Percentiles rank a stretch among this genome's conserved stretches.
Conservation (phyloP, 129 eudicot genomes). For the Deinandra increscens region DNA sequence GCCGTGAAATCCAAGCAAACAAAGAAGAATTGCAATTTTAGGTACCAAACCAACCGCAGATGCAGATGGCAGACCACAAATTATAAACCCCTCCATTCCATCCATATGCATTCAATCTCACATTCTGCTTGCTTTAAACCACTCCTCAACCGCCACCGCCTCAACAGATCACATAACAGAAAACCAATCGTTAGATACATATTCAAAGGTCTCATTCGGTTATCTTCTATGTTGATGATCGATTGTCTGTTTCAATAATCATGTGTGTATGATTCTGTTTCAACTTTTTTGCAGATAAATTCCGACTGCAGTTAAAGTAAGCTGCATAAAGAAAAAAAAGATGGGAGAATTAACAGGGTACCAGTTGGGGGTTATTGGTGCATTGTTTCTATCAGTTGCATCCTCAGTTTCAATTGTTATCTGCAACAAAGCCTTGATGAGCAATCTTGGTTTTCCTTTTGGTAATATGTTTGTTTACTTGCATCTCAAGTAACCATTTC, state of each 20-base stretch:
- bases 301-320: too few species aligned
- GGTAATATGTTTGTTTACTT: conserved; percentile 50
- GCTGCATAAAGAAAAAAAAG: conserved; percentile 15
- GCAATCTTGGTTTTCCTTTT: conserved; percentile 91
- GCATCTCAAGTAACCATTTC: conserved; percentile 27
- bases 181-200: too few species aligned
- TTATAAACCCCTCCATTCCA: conserved; percentile 30
- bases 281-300: conserved; percentile 13
- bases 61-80: conserved; percentile 34
- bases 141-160: neutral
- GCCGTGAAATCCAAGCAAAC: conserved; percentile 34
- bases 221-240: neutral
- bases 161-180: too few species aligned
- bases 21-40: conserved; percentile 9
- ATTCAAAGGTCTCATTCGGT: conserved; percentile 15
- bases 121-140: neutral
- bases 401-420: conserved; percentile 95
- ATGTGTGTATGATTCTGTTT: neutral
- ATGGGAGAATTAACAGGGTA: conserved; percentile 80
- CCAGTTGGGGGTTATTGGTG: conserved; percentile 85
- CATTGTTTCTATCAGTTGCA: conserved; percentile 86
- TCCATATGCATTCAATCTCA: conserved; percentile 18
- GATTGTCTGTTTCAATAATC: neutral
- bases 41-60: conserved; percentile 44
- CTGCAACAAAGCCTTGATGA: conserved; percentile 96